Conservation (phyloP, 352 stramenopile genomes). For the Thalassiosira hispida region DNA sequence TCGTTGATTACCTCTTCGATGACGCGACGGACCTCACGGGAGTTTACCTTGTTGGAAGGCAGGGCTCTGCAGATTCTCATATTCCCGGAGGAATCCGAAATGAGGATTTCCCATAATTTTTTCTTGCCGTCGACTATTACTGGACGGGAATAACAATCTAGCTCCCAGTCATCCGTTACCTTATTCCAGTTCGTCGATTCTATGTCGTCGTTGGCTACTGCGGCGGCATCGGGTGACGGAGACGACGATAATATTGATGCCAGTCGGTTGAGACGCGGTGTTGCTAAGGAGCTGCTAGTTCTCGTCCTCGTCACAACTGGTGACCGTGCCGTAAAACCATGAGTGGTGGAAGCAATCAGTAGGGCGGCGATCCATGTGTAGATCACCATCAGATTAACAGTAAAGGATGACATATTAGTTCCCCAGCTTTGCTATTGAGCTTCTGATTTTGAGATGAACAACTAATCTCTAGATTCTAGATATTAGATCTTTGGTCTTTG, state of each 20-base stretch:
- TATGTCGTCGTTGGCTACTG: not conserved
- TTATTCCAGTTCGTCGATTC: slow-evolving; percentile 33
- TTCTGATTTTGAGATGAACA: too few species aligned
- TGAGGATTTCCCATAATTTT: slow-evolving; percentile 89
- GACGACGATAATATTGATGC: slow-evolving; percentile 24
- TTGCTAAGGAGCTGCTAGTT: too few species aligned
- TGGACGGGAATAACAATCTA: slow-evolving; percentile 88
- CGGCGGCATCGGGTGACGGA: not conserved
- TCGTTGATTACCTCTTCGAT: slow-evolving; percentile 87
- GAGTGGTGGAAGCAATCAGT: not conserved
- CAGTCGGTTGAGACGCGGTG: too few species aligned
- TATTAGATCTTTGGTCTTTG: too few species aligned
- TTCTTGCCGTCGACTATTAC: slow-evolving; percentile 86
- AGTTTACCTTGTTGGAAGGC: slow-evolving; percentile 86
- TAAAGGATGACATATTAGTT: not conserved
- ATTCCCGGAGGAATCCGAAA: slow-evolving; percentile 85
- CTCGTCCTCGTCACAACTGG: not conserved
- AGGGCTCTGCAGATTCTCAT: slow-evolving; percentile 76
- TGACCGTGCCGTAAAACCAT: not conserved
- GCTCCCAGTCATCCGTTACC: slow-evolving; percentile 83
- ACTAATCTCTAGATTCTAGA: too few species aligned
- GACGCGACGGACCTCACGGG: slow-evolving; percentile 82
- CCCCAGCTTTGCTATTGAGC: too few species aligned
- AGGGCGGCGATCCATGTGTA: not conserved
- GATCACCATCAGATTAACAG: not conserved